Percentiles rank a stretch among this genome's conserved stretches.
Evolutionary conservation across 2,329 filamentous ascomycete species (phyloP).

Genomic region (Akanthomyces uredinophilus): DNA sequence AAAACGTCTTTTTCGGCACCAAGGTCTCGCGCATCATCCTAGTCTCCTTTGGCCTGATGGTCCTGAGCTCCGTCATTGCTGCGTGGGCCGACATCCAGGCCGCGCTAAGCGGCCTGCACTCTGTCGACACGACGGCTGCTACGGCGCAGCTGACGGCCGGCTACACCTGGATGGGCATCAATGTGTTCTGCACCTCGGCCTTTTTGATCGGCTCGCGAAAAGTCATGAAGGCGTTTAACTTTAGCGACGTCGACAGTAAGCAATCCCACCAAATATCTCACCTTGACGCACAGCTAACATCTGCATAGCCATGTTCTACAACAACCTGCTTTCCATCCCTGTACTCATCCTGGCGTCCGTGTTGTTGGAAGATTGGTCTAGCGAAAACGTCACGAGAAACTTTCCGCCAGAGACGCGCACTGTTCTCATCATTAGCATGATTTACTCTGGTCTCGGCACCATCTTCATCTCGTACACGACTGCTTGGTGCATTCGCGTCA

Average conservation of each 20-base stretch:
- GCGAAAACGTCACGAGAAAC: constrained; percentile 75
- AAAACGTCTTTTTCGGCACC: constrained; percentile 97
- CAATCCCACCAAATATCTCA: constrained; percentile 22
- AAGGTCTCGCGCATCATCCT: constrained; percentile 82
- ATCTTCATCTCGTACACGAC: constrained; percentile 99
- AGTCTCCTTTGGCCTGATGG: constrained; percentile 94
- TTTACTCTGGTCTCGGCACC: constrained; percentile 86
- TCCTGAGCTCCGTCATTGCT: constrained; percentile 86
- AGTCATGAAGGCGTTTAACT: constrained; percentile 98
- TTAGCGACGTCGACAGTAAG: constrained; percentile 99
- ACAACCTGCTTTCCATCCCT: constrained; percentile 95
- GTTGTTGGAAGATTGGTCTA: constrained; percentile 87
- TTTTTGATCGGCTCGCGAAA: constrained; percentile 94
- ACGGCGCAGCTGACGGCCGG: constrained; percentile 89
- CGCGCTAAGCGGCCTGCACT: constrained; percentile 58
- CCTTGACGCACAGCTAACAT: constrained; percentile 26
- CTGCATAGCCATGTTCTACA: constrained; percentile 94
- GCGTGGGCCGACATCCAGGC: constrained; percentile 96
- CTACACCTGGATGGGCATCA: constrained; percentile 96
- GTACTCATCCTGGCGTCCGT: constrained; percentile 80
- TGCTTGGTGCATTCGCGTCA: constrained; percentile 96
- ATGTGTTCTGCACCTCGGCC: constrained; percentile 88
- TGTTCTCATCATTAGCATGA: constrained; percentile 77
- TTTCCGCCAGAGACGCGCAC: constrained; percentile 81
- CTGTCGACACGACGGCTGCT: constrained; percentile 61